Base-by-base conservation (phyloP, 352 stramenopile genomes). In the Albugo laibachii region DNA sequence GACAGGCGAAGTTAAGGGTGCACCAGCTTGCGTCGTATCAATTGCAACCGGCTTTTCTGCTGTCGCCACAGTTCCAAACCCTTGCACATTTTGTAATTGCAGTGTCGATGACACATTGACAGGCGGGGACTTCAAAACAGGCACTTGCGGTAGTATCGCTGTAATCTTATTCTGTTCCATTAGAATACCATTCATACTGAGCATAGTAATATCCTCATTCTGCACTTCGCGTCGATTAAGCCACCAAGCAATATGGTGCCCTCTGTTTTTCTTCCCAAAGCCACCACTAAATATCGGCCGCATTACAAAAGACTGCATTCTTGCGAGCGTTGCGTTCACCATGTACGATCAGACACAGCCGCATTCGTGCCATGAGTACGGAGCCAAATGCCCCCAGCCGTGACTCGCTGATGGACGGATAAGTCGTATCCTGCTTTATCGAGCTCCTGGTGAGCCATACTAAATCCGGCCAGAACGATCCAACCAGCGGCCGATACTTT, bases 231-330 rank as follows among this genome's bases (percentile, higher is more conserved):
- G 63, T 50, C 67, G 69, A 45, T 72, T 48, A 46, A 75, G 56
- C 62, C 66, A 73, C 42, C 47, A 64, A 53, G 71, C 57, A 43
- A 74, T 74, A 19, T 68, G 42, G 48, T 77, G 63, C 35, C 58
- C 57, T 31, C 61, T 56, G 52, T 67, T 67, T 4, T 55, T 67
- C 36, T 62, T 63, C 49, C 61, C 54, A 10, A 57, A 61, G 20
- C 57, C 52, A 14, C 63, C 61, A 31, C 63, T 71, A 55, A 77
- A 77, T 57, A 73, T 73, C 19, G 61, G 63, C 41, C 58, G 61
- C 63, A 69, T 70, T 57, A 69, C 68, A 8, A 71, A 14, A 36
- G 58, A 67, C 41, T 66, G 52, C 8, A 55, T 65, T 2, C 48
- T 60, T 18, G 71, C 61, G 0, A 57, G 62, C 2, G 49, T 45